Evolutionary conservation across 2,329 filamentous ascomycete genomes (phyloP).

Genomic region (Polytolypa hystricis): DNA sequence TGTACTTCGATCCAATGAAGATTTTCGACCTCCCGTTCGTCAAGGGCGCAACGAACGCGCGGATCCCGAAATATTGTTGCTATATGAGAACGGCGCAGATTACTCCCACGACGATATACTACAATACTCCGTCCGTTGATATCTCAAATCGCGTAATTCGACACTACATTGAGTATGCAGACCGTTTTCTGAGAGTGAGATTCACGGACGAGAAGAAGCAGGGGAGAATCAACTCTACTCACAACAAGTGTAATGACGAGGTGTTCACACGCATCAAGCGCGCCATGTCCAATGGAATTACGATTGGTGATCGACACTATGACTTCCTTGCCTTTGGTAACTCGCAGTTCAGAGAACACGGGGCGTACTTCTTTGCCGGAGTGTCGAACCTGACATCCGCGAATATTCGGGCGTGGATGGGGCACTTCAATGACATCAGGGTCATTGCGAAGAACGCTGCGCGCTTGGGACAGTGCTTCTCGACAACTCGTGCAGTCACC

Average conservation of each 20-base stretch:
- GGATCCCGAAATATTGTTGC: conserved; percentile 60
- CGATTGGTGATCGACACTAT: conserved; percentile 69
- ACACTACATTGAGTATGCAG: conserved; percentile 54
- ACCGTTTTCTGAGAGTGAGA: conserved; percentile 78
- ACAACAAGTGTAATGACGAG: conserved; percentile 51
- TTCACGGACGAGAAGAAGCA: conserved; percentile 70
- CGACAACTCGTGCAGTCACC: conserved; percentile 69
- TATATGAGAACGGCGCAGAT: conserved; percentile 65
- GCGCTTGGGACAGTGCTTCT: conserved; percentile 87
- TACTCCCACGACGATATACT: conserved; percentile 74
- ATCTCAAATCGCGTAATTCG: conserved; percentile 80
- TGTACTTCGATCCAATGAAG: conserved; percentile 57
- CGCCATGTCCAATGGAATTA: conserved; percentile 65
- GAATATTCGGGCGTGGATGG: conserved; percentile 77
- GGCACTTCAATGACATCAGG: conserved; percentile 67
- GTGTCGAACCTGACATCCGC: conserved; percentile 56
- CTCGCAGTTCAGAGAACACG: conserved; percentile 84
- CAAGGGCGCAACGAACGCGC: conserved; percentile 38
- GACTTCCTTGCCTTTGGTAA: conserved; percentile 91
- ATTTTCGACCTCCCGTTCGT: conserved; percentile 50
- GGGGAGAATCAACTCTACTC: conserved; percentile 49
- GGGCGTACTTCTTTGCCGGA: conserved; percentile 84
- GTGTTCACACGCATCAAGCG: conserved; percentile 64
- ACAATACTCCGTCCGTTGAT: conserved; percentile 67
- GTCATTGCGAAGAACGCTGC: conserved; percentile 84